Evolutionary conservation across 2,329 filamentous ascomycete genomes (phyloP), one percentile per base, ranked within the genome.

Genomic region (Pseudogymnoascus sp.): DNA sequence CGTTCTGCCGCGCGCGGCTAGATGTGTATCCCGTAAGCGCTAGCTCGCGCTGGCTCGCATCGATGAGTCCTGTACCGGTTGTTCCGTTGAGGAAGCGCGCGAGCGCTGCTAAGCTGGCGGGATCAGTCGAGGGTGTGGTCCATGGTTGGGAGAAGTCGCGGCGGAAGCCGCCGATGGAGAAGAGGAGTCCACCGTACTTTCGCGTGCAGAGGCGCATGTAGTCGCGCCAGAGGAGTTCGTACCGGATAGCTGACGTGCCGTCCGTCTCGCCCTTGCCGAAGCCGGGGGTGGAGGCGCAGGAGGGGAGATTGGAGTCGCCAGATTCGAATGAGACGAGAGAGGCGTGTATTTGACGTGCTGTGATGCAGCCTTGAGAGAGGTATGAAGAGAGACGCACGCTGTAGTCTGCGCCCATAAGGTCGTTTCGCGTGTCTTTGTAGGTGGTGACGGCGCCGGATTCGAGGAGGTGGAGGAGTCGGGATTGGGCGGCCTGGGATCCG

Each of bases 321-420:
- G 91, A 81, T 75, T 93, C 90, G 65, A 90, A 90, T 23, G 81
- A 81, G 5, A 87, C 23, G 60, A 93, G 79, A n/a, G 82, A 80
- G 51, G 82, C 80, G 67, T 93, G 89, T 2, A 93, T 77, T 71
- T 91, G 88, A 0, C 90, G 84, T 1, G 89, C 86, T 0, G 89
- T 89, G 48, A 93, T 79, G 69, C 85, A 89, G 3, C 90, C 90
- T 11, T 90, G 81, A 0, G 89, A 83, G 0, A 93, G 79, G 72
- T 85, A 93, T 0, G 85, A 87, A 0, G 90, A 91, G 0, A 93
- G 77, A 66, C 92, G 93, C 2, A 89, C 92, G 70, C 86, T 90
- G 71, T 87, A 92, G 68, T 91, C 87, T 1, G 79, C 72, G 1
- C 89, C 90, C 0, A 92, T 73, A 1, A 92, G 79, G 0, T 87